Evolutionary conservation across 257 asterid species (phyloP).

Genomic region (Primulina eburnea): DNA sequence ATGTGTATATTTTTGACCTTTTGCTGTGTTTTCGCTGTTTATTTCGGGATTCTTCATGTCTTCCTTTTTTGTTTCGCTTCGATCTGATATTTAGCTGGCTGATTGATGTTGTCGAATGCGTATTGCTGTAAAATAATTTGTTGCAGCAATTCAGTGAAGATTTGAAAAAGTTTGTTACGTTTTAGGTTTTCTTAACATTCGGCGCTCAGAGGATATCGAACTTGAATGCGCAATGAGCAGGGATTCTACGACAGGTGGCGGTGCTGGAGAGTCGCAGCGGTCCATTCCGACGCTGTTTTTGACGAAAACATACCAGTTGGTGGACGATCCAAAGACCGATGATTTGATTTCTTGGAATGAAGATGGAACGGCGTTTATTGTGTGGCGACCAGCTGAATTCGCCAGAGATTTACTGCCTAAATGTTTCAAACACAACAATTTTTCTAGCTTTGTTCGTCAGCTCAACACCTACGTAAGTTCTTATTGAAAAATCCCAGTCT

Average conservation of each 20-base stretch:
- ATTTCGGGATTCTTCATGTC: too few species aligned
- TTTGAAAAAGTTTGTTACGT: background rate
- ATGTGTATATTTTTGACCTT: background rate
- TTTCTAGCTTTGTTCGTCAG: slow-evolving; percentile 90
- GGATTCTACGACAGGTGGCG: slow-evolving; percentile 30
- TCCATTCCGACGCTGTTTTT: slow-evolving; percentile 78
- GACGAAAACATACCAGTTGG: slow-evolving; percentile 75
- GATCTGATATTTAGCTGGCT: background rate
- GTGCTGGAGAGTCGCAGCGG: slow-evolving; percentile 49
- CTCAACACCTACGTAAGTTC: slow-evolving; percentile 71
- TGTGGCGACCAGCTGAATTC: slow-evolving; percentile 87
- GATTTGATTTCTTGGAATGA: slow-evolving; percentile 90
- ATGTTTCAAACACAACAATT: slow-evolving; percentile 86
- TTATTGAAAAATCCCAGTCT: background rate
- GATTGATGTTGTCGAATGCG: background rate
- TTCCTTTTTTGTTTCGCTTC: background rate
- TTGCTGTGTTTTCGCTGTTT: background rate
- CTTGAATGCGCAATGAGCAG: slow-evolving; percentile 29
- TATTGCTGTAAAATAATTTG: background rate
- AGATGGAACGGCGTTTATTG: slow-evolving; percentile 76
- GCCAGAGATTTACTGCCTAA: slow-evolving; percentile 81
- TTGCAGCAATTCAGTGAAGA: background rate
- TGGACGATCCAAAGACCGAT: slow-evolving; percentile 61
- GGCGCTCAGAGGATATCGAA: background rate
- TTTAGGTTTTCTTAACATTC: background rate